phyloP scores from a whole-genome alignment of 139 green algal species.

The Protoeuglena noctilucae region DNA sequence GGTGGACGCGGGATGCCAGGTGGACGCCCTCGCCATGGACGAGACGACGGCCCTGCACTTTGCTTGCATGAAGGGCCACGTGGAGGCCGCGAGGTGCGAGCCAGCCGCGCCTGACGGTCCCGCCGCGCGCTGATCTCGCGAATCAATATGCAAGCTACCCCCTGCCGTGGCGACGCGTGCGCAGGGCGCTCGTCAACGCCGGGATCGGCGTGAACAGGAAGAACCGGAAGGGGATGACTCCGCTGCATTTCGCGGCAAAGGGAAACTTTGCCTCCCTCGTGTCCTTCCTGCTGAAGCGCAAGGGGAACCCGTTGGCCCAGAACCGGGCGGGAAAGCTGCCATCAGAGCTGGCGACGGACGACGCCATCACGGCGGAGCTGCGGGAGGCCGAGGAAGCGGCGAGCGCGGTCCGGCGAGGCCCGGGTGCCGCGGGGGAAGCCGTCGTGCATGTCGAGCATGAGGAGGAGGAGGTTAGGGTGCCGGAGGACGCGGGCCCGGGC shows the following conservation, averaged over 20 bases:
- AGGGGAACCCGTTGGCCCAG: conserved; percentile 29
- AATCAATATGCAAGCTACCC: no score
- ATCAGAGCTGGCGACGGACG: conserved; percentile 19
- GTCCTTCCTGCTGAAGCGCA: conserved; percentile 37
- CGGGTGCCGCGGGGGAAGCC: not conserved
- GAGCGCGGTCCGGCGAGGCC: conserved; percentile 1
- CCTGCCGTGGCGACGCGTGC: no score
- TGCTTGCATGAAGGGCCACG: conserved; percentile 42
- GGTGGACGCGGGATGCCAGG: conserved; percentile 25
- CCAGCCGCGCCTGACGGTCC: no score
- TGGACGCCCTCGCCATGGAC: conserved; percentile 27
- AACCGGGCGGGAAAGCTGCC: conserved; percentile 34
- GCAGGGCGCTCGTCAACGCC: not conserved
- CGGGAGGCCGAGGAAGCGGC: conserved; percentile 2
- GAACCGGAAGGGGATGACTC: conserved; percentile 41
- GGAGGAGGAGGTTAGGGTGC: no score
- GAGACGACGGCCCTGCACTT: conserved; percentile 58
- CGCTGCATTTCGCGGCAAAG: conserved; percentile 40
- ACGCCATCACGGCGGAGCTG: conserved; percentile 13
- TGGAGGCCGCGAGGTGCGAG: no score
- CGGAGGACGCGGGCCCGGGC: no score
- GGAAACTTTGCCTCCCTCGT: conserved; percentile 32
- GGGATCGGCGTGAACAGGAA: conserved; percentile 38
- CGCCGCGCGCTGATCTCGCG: no score
- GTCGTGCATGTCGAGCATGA: conserved; percentile 2